Conservation (phyloP, 495 filamentous ascomycete genomes). For the Aspergillus cavernicola region DNA sequence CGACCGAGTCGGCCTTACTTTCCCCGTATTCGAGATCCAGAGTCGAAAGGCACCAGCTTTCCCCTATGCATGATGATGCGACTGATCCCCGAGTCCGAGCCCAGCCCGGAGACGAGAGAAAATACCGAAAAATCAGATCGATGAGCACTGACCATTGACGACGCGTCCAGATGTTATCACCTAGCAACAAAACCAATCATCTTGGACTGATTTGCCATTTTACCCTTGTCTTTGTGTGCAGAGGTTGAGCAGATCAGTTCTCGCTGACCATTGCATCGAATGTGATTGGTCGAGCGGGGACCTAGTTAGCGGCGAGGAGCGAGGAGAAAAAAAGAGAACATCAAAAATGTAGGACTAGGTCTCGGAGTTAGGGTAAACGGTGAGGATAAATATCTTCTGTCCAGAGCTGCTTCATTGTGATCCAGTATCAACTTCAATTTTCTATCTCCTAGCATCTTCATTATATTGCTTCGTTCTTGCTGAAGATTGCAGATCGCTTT, state of each 20-base stretch:
- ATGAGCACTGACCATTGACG: neutral
- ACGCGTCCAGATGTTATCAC: neutral
- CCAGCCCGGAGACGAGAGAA: neutral
- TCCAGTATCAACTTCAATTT: neutral
- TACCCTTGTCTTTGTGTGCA: neutral
- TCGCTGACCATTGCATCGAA: neutral
- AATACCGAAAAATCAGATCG: neutral
- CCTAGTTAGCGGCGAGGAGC: neutral
- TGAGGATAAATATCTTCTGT: slow-evolving; percentile 4
- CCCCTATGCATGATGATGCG: neutral
- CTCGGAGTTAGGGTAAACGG: neutral
- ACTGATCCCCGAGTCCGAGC: neutral
- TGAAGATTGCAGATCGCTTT: too few species aligned
- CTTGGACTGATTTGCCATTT: neutral
- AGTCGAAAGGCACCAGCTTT: neutral
- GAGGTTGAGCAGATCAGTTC: neutral
- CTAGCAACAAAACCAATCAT: neutral
- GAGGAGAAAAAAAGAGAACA: slow-evolving; percentile 5
- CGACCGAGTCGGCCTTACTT: neutral
- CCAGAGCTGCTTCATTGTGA: neutral
- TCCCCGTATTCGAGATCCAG: neutral
- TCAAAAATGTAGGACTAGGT: neutral
- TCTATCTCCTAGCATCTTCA: too few species aligned
- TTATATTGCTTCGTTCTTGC: neutral
- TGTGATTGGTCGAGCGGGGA: slow-evolving; percentile 6